phyloP scores from a whole-genome alignment of 345 rosid genomes.

The Abelmoschus esculentus region DNA sequence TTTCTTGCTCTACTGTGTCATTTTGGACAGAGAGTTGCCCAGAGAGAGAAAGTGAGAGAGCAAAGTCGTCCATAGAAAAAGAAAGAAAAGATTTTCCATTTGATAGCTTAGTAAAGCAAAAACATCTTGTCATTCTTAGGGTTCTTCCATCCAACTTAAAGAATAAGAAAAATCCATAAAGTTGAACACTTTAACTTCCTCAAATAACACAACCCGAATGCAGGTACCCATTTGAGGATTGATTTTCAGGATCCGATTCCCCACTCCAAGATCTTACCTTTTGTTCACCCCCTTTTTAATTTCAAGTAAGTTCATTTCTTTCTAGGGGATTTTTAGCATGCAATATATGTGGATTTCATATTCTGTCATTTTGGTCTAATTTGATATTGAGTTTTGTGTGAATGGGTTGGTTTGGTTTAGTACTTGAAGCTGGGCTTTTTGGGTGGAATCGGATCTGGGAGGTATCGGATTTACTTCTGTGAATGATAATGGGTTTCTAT shows the following conservation, averaged over 20 bases:
- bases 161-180: background rate
- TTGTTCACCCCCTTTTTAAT: conserved; percentile 16
- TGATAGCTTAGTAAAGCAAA: conserved; percentile 49
- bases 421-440: conserved; percentile 15
- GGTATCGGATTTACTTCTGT: conserved; percentile 10
- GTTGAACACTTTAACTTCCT: background rate
- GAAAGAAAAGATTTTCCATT: conserved; percentile 20
- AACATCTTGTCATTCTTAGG: conserved; percentile 38
- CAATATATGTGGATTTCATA: conserved; percentile 5
- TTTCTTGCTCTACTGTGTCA: background rate
- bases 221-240: conserved; percentile 26
- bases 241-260: conserved; percentile 25
- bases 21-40: no score
- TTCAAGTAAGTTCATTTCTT: conserved; percentile 12
- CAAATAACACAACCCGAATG: conserved; percentile 20
- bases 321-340: background rate
- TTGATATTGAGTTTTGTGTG: background rate
- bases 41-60: background rate
- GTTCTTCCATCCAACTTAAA: conserved; percentile 28
- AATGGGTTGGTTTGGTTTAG: conserved; percentile 16
- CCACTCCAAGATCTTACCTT: conserved; percentile 41
- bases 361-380: background rate
- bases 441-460: conserved; percentile 46
- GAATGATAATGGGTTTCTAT: conserved; percentile 15
- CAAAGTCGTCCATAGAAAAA: background rate